These are phyloP conservation scores for Diospyros lotus DNA, from an alignment of 148 eudicot genomes.

Conservation along the genomic window DNA sequence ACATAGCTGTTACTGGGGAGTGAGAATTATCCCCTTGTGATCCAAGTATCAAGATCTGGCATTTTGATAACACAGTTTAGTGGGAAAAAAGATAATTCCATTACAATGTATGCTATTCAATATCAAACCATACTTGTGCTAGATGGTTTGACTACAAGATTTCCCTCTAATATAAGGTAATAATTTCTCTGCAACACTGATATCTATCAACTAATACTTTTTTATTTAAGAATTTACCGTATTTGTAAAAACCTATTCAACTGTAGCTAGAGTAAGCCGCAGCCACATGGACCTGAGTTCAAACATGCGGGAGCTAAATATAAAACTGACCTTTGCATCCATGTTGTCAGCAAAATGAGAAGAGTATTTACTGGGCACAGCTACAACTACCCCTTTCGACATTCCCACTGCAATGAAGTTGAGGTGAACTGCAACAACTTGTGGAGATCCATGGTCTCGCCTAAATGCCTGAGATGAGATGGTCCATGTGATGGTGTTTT, in stretches of 20 bases:
- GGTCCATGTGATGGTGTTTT: slow-evolving; percentile 55
- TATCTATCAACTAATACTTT: neutral
- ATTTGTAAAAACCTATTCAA: neutral
- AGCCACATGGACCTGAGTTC: neutral
- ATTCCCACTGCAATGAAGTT: slow-evolving; percentile 81
- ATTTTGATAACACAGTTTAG: slow-evolving; percentile 11
- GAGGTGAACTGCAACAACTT: slow-evolving; percentile 64
- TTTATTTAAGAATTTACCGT: neutral
- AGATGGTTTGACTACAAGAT: neutral
- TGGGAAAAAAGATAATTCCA: slow-evolving; percentile 7
- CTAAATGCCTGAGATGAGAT: slow-evolving; percentile 60
- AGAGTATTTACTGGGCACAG: slow-evolving; percentile 79
- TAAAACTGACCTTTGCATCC: slow-evolving; percentile 67
- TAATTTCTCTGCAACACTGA: neutral
- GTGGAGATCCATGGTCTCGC: slow-evolving; percentile 82
- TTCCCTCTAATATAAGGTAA: neutral
- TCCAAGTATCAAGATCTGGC: slow-evolving; percentile 76
- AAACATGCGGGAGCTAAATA: neutral
- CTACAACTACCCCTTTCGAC: slow-evolving; percentile 67
- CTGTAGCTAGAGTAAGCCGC: neutral
- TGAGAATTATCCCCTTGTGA: slow-evolving; percentile 70
- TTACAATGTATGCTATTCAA: neutral
- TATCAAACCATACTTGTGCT: neutral
- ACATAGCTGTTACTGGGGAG: slow-evolving; percentile 76
- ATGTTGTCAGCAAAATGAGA: slow-evolving; percentile 67